Conservation (phyloP, 2,329 filamentous ascomycete species). For the Trichophyton verrucosum region DNA sequence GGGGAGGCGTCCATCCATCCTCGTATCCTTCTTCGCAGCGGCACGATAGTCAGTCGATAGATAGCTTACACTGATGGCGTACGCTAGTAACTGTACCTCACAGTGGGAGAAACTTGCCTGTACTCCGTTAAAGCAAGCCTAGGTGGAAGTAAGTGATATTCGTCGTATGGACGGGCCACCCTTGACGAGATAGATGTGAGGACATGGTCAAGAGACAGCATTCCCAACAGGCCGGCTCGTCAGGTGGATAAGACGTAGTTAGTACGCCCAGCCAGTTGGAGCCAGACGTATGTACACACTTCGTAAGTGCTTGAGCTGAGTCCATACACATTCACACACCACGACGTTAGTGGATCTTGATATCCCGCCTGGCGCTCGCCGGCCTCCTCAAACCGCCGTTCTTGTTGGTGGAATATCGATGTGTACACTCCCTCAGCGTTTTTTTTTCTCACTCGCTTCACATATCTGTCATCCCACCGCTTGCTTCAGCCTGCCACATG, state of each 20-base stretch:
- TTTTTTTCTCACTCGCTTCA: not conserved
- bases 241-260: not conserved
- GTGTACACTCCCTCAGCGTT: not conserved
- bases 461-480: not conserved
- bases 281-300: not conserved
- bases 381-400: not conserved
- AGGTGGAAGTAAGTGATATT: not conserved
- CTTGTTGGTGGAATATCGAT: not conserved
- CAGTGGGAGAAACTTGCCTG: not conserved
- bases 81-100: not conserved
- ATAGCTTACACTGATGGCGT: not conserved
- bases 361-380: not conserved
- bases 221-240: conserved; percentile 5
- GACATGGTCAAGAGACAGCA: not conserved
- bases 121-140: not conserved
- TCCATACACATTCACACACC: not conserved
- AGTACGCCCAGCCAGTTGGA: not conserved
- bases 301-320: not conserved
- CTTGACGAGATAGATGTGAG: not conserved
- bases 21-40: not conserved
- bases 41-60: not conserved
- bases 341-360: not conserved
- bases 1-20: conserved; percentile 3
- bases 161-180: not conserved
- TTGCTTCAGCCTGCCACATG: conserved; percentile 1